phyloP scores from a whole-genome alignment of 1,284 basidiomycete genomes.

The Trichosporon coremiiforme region DNA sequence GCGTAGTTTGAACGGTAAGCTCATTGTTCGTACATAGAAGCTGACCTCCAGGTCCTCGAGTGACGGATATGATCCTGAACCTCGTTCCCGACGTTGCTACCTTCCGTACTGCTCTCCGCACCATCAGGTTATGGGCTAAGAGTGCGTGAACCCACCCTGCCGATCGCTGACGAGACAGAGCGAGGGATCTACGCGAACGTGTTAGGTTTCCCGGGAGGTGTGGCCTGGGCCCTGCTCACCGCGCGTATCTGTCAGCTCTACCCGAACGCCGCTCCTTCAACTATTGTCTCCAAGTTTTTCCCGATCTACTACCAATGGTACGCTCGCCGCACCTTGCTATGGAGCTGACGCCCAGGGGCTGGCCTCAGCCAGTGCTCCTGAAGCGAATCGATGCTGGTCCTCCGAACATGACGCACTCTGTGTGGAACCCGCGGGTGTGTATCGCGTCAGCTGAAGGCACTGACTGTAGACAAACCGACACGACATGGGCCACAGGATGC shows the following conservation, averaged over 20 bases:
- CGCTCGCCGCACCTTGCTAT: conserved; percentile 39
- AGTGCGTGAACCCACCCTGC: conserved; percentile 61
- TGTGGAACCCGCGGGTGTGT: conserved; percentile 94
- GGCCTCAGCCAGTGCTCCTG: conserved; percentile 95
- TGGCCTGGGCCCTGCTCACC: conserved; percentile 97
- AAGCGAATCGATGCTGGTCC: conserved; percentile 97
- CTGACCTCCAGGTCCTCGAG: conserved; percentile 73
- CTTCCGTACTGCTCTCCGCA: conserved; percentile 89
- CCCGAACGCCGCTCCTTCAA: conserved; percentile 89
- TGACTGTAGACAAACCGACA: conserved; percentile 76
- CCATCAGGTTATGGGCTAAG: conserved; percentile 98
- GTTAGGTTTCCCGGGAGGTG: conserved; percentile 95
- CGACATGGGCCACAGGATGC: conserved; percentile 95
- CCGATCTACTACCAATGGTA: conserved; percentile 96
- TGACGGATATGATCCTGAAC: conserved; percentile 93
- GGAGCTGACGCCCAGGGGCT: conserved; percentile 66
- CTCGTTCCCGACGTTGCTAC: conserved; percentile 93
- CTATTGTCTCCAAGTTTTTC: conserved; percentile 95
- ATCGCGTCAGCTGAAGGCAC: neutral
- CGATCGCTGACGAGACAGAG: conserved; percentile 59
- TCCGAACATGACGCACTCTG: conserved; percentile 72
- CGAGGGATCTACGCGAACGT: conserved; percentile 98
- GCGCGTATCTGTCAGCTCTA: conserved; percentile 99
- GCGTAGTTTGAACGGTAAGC: conserved; percentile 84
- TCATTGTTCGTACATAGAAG: neutral